Percentiles rank a stretch among this genome's conserved stretches.
These are phyloP conservation scores for Ulota crispa DNA, from an alignment of 225 moss, liverwort and hornwort genomes.

Conservation along the genomic window DNA sequence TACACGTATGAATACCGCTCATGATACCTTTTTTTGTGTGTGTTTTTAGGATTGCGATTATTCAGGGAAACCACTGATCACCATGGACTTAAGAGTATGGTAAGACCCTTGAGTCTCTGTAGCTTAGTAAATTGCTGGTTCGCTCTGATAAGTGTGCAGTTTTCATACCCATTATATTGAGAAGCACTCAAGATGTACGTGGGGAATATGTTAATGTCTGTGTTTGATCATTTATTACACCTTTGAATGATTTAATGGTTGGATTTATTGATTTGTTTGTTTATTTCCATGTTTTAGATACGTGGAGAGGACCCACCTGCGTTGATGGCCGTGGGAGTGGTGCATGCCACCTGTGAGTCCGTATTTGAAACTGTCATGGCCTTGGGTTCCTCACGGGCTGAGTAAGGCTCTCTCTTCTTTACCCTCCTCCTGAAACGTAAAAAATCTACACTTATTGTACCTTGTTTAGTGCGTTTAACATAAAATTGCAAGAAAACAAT, in stretches of 20 bases:
- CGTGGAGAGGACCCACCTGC: slow-evolving; percentile 97
- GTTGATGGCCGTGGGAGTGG: slow-evolving; percentile 92
- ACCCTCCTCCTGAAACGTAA: not conserved
- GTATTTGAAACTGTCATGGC: slow-evolving; percentile 91
- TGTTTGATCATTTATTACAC: not conserved
- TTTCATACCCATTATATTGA: not conserved
- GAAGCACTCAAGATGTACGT: not conserved
- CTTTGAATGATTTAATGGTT: not conserved
- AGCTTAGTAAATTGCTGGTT: not conserved
- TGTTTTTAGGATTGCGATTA: slow-evolving; percentile 77
- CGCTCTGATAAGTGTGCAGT: not conserved
- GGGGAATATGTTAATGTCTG: not conserved
- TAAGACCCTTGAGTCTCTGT: slow-evolving; percentile 27
- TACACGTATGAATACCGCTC: slow-evolving; percentile 1
- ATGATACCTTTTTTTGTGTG: slow-evolving; percentile 12
- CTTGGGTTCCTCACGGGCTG: slow-evolving; percentile 77
- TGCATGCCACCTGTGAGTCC: slow-evolving; percentile 85
- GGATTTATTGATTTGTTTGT: not conserved
- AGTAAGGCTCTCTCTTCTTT: slow-evolving; percentile 46
- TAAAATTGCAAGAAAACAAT: too few relatives aligned
- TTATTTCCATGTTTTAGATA: slow-evolving; percentile 38
- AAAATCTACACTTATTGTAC: not conserved
- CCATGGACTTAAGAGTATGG: slow-evolving; percentile 72
- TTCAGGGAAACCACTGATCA: slow-evolving; percentile 92
- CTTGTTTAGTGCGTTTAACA: too few relatives aligned